Evolutionary conservation across 306 rosid genomes (phyloP), one percentile per base, ranked within the genome.

Genomic region (Rosa lucieae): DNA sequence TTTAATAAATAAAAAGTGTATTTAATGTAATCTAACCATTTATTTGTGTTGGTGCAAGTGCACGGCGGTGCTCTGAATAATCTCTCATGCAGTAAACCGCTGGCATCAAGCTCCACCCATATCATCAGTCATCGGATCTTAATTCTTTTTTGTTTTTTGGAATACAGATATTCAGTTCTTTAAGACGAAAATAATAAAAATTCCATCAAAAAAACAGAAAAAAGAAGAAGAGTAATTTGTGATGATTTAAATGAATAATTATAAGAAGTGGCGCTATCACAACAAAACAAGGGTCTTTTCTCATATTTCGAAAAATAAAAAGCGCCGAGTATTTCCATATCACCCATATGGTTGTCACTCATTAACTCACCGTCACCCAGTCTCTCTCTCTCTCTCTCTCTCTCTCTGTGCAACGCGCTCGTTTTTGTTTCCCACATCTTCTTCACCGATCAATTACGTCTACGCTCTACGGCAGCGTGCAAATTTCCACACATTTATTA

Each of bases 291-390:
- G 43, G 47, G 26, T 46, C 49, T 17, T 1, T 44, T 21, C 32
- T 29, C 32, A 29, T 49, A 1, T n/a, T 55, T 53, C 3, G 61
- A 18, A 55, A 55, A 20, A 53, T 15, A 49, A 55, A 20, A 55
- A 55, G 23, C 1, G 61, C 9, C 26, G 4, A 55, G 26, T 55
- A 55, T 56, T 56, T 53, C 59, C 59, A 53, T 58, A 18, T 1
- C 0, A 3, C 0, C 13, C 39, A 0, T 26, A 6, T 17, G 21
- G 65, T 39, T 42, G 78, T 72, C 67, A 17, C 58, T 15, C 83
- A 79, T 63, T 65, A 40, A 72, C 55, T 2, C 61, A 12, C 73
- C 85, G 61, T 77, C 78, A 14, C 23, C 8, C n/a, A n/a, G n/a
- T n/a, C 1, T 20, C 51, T 68, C 26, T 74, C 53, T 67, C 56